Percentiles rank a stretch among this genome's conserved stretches.
Evolutionary conservation across 495 filamentous ascomycete genomes (phyloP).

Genomic region (Aspergillus panamensis): DNA sequence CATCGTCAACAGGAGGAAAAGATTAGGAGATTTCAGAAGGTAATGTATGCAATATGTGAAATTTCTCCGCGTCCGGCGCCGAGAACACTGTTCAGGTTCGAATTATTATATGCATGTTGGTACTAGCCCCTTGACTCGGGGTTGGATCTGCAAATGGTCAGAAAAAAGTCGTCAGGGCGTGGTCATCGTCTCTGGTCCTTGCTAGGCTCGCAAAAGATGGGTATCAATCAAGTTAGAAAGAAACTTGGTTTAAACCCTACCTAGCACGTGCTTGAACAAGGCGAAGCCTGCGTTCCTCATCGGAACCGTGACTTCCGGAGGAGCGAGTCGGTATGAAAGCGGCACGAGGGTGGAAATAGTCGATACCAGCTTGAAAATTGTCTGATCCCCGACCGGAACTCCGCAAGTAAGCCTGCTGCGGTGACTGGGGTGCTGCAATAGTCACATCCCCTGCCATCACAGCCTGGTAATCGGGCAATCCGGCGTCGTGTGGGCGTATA

Average conservation of each 20-base stretch:
- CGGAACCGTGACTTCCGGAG: slow-evolving; percentile 29
- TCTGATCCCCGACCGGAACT: slow-evolving; percentile 29
- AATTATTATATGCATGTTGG: neutral
- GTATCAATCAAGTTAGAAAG: no score
- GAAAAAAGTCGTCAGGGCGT: neutral
- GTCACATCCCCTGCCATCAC: slow-evolving; percentile 39
- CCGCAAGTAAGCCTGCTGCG: slow-evolving; percentile 42
- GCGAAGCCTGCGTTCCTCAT: slow-evolving; percentile 40
- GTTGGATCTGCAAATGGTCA: neutral
- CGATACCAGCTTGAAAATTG: slow-evolving; percentile 22
- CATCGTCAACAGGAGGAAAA: neutral
- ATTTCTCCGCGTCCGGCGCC: slow-evolving; percentile 22
- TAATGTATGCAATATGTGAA: neutral
- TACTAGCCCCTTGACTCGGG: neutral
- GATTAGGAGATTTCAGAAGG: slow-evolving; percentile 17
- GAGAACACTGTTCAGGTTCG: neutral
- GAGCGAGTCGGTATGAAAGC: slow-evolving; percentile 25
- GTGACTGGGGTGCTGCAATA: slow-evolving; percentile 34
- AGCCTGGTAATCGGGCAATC: slow-evolving; percentile 51
- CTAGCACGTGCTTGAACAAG: slow-evolving; percentile 39
- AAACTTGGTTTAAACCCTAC: slow-evolving; percentile 8
- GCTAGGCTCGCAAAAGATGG: no score
- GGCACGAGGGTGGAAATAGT: slow-evolving; percentile 35
- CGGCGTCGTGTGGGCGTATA: slow-evolving; percentile 45
- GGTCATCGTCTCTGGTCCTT: neutral